phyloP scores from a whole-genome alignment of 768 basidiomycete species.

The Trametes cinnabarina region DNA sequence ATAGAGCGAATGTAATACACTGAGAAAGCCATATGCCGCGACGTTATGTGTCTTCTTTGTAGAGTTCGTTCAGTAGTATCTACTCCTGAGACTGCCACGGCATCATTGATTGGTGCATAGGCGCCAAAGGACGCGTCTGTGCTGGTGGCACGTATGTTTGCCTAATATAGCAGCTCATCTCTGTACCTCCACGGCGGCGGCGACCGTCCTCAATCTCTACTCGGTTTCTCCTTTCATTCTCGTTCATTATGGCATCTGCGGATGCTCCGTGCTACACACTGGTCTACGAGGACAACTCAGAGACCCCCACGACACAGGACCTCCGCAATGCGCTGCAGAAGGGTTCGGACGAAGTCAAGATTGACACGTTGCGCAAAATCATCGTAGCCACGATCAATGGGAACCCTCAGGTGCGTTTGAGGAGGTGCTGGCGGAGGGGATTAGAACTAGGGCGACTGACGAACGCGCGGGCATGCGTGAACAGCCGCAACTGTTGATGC shows the following conservation, averaged over 20 bases:
- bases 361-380: constrained; percentile 94
- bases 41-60: too few species aligned
- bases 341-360: constrained; percentile 94
- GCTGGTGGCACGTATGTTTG: constrained; percentile 11
- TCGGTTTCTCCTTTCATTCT: constrained; percentile 6
- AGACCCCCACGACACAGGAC: constrained; percentile 79
- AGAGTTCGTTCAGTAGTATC: too few species aligned
- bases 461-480: not conserved
- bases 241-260: constrained; percentile 34
- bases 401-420: constrained; percentile 71
- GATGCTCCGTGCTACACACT: constrained; percentile 78
- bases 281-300: constrained; percentile 68
- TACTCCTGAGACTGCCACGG: too few species aligned
- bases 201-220: constrained; percentile 6
- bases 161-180: constrained; percentile 21
- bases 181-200: constrained; percentile 18
- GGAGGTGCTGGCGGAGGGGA: not conserved
- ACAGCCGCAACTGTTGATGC: constrained; percentile 93
- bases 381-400: constrained; percentile 94
- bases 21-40: too few species aligned
- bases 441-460: not conserved
- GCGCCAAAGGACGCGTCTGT: constrained; percentile 6
- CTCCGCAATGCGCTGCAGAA: constrained; percentile 85
- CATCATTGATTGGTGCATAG: not conserved
- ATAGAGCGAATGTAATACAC: not conserved